These are phyloP conservation scores for Achaetomium macrosporum DNA, from an alignment of 2,329 filamentous ascomycete genomes.

Conservation along the genomic window DNA sequence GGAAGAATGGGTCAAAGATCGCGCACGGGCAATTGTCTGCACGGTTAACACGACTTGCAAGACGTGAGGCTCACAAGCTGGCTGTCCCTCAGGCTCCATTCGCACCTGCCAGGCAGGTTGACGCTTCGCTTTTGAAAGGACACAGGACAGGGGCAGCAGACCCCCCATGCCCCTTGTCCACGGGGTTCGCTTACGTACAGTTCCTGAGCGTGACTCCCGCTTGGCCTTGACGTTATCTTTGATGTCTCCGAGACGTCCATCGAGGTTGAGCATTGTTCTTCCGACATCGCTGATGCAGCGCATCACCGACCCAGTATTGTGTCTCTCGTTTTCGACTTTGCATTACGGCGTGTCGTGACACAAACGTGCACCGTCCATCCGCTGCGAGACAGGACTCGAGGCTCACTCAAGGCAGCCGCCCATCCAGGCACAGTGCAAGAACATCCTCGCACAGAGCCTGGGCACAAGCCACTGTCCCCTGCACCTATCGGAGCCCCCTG, in stretches of 20 bases:
- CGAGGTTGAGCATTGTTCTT: not conserved
- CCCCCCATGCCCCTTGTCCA: conserved; percentile 13
- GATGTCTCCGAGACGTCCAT: not conserved
- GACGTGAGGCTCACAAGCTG: not conserved
- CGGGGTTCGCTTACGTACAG: conserved; percentile 12
- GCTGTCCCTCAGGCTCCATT: too few relatives aligned
- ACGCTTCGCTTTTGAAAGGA: too few relatives aligned
- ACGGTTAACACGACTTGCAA: not conserved
- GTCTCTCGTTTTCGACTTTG: not conserved
- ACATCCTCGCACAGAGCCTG: conserved; percentile 1
- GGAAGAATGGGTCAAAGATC: conserved; percentile 22
- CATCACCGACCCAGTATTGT: not conserved
- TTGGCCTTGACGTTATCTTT: conserved; percentile 1
- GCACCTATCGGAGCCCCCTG: conserved; percentile 16
- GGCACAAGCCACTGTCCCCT: conserved; percentile 7
- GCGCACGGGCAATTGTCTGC: conserved; percentile 12
- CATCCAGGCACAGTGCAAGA: not conserved
- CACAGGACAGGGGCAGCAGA: not conserved
- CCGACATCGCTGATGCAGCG: conserved; percentile 19
- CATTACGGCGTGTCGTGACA: not conserved
- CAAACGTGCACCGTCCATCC: not conserved
- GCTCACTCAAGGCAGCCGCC: conserved; percentile 1
- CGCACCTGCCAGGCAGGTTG: too few relatives aligned
- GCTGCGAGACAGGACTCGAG: conserved; percentile 8
- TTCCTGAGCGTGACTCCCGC: conserved; percentile 1